These are phyloP conservation scores for Yamadazyma oceani DNA, from an alignment of 1,139 yeast species.

Conservation along the genomic window DNA sequence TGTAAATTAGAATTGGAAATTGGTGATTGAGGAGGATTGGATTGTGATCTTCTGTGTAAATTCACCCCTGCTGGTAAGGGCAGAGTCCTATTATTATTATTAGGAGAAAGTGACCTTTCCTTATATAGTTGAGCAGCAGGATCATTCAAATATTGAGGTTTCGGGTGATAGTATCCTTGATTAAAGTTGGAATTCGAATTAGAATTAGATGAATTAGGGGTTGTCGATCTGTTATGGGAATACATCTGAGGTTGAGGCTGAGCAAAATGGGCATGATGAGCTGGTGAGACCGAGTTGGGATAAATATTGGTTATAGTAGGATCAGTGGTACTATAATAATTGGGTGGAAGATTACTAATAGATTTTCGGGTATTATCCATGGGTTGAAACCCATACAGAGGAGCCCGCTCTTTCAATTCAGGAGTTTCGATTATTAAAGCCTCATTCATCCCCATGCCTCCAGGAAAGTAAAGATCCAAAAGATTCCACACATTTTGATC, in stretches of 20 bases:
- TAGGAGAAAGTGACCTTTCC: slow-evolving; percentile 36
- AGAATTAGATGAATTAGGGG: slow-evolving; percentile 13
- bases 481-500: slow-evolving; percentile 63
- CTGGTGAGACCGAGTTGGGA: slow-evolving; percentile 8
- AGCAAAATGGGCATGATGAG: slow-evolving; percentile 4
- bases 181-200: slow-evolving; percentile 8
- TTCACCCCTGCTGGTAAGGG: slow-evolving; percentile 17
- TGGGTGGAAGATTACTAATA: not conserved
- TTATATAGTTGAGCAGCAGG: slow-evolving; percentile 19
- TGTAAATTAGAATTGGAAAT: slow-evolving; percentile 19
- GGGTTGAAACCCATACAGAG: not conserved
- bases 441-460: slow-evolving; percentile 68
- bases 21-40: slow-evolving; percentile 37
- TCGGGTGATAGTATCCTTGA: slow-evolving; percentile 23
- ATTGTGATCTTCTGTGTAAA: slow-evolving; percentile 33
- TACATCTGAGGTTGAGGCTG: slow-evolving; percentile 14
- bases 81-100: slow-evolving; percentile 11
- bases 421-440: slow-evolving; percentile 61
- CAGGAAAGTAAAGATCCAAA: slow-evolving; percentile 60
- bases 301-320: slow-evolving; percentile 1
- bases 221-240: slow-evolving; percentile 14
- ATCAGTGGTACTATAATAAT: slow-evolving; percentile 1
- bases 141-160: slow-evolving; percentile 23
- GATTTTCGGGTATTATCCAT: not conserved
- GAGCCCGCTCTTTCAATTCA: slow-evolving; percentile 7